Evolutionary conservation across 306 rosid genomes (phyloP).

Genomic region (Lagenaria siceraria): DNA sequence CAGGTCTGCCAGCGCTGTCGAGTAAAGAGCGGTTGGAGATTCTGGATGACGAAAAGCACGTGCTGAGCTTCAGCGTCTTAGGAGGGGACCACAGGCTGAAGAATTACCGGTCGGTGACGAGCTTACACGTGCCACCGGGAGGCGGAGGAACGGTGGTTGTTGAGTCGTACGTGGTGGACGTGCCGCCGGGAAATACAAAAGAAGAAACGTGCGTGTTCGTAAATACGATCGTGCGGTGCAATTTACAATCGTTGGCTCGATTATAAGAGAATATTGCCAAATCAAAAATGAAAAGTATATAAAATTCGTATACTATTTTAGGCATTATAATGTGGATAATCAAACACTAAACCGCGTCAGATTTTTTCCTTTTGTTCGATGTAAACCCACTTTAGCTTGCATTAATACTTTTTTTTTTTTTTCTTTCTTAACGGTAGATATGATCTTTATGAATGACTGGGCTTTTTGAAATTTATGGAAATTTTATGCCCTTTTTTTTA

Average conservation of each 20-base stretch:
- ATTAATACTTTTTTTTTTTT: not conserved
- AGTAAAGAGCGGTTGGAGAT: conserved; percentile 52
- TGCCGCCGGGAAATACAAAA: conserved; percentile 44
- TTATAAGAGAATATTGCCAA: conserved; percentile 21
- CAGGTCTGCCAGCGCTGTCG: conserved; percentile 44
- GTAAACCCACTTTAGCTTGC: not conserved
- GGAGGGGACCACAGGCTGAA: conserved; percentile 47
- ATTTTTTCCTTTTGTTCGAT: not conserved
- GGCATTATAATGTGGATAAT: not conserved
- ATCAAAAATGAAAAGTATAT: not conserved
- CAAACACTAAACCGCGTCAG: not conserved
- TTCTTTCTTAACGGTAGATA: not conserved
- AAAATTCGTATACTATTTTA: not conserved
- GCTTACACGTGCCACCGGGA: conserved; percentile 20
- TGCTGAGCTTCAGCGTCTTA: conserved; percentile 44
- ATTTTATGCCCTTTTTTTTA: not conserved
- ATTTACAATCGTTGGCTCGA: conserved; percentile 43
- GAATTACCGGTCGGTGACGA: conserved; percentile 50
- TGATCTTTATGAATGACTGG: not conserved
- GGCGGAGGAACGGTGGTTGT: conserved; percentile 28
- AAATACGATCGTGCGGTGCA: conserved; percentile 49
- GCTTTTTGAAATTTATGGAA: not conserved
- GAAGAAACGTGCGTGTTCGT: conserved; percentile 50
- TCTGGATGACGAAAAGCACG: conserved; percentile 44
- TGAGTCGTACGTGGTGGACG: conserved; percentile 51